Conservation (phyloP, 192 early-diverging fungal species). For the Coemansia sp. region DNA sequence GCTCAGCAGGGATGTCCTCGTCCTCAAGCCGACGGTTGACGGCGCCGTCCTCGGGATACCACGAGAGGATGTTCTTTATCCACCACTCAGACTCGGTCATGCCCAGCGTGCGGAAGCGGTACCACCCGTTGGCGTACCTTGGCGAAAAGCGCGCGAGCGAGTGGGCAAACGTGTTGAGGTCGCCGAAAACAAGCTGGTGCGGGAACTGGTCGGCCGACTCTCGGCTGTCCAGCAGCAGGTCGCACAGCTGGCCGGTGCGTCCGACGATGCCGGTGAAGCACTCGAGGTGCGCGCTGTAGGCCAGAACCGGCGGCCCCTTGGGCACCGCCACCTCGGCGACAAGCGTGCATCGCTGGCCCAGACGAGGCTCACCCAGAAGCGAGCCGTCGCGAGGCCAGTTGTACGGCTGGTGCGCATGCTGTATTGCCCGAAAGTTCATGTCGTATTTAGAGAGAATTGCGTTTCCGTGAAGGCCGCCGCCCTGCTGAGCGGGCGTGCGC, state of each 20-base stretch:
- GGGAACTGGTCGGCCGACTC: conserved; percentile 43
- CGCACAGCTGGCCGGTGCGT: conserved; percentile 63
- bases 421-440: conserved; percentile 59
- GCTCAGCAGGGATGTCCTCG: conserved; percentile 16
- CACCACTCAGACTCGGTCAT: conserved; percentile 69
- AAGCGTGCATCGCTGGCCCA: conserved; percentile 60
- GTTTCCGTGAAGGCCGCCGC: conserved; percentile 78
- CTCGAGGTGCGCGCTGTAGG: conserved; percentile 74
- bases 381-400: conserved; percentile 67
- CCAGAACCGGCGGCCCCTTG: conserved; percentile 56
- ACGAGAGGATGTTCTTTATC: conserved; percentile 59
- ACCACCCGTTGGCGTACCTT: conserved; percentile 61
- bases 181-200: conserved; percentile 71
- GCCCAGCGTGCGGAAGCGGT: conserved; percentile 63
- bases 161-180: conserved; percentile 77
- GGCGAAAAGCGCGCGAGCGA: conserved; percentile 69
- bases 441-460: conserved; percentile 67
- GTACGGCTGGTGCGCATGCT: conserved; percentile 66
- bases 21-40: conserved; percentile 23
- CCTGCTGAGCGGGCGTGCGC: conserved; percentile 59
- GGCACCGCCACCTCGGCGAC: conserved; percentile 57
- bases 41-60: conserved; percentile 38
- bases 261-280: conserved; percentile 72
- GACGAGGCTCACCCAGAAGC: conserved; percentile 62
- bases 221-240: conserved; percentile 63